Base-by-base conservation (phyloP, 2,329 filamentous ascomycete species). In the Didymella pomorum region DNA sequence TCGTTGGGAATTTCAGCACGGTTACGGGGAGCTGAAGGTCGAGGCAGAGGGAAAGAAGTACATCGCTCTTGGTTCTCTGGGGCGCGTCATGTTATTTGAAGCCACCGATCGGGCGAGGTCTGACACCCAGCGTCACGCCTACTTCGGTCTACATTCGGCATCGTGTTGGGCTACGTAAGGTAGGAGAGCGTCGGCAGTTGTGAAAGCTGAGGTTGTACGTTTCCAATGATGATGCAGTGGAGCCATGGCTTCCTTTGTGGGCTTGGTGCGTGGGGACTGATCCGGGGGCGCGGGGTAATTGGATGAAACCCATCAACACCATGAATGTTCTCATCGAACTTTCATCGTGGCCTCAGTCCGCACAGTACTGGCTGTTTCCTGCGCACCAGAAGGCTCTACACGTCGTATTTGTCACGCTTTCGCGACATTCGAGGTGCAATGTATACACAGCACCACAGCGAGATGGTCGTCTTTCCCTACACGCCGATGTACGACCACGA, bases 1-100 rank as follows among this genome's bases (percentile, higher is more conserved):
- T 78, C 43, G 55, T 43, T 25, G 70, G 21, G 41, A 9, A 20
- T 21, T 66, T 31, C 28, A 42, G 20, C 20, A 21, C 21, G 26
- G 14, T 45, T 25, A 26, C 29, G 25, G 28, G 4, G 35, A n/a
- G 31, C 18, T 26, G 1, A 9, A 18, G 16, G 20, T 37, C 10
- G 2, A 23, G 20, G 20, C 11, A 23, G 23, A 5, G 4, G 23
- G 5, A 7, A 21, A 5, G 16, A 33, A 20, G 23, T 18, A 29
- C 25, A 35, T 25, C 48, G 23, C 14, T 35, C 33, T 16, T 18
- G 33, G 23, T 2, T 20, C 28, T 11, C 25, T 20, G 31, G 23
- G 35, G 25, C 44, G 9, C 12, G 28, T 45, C 9, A n/a, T 50
- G 25, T 33, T 58, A 58, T 54, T 58, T 53, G 44, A 39, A 31